Percentiles rank a stretch among this genome's conserved stretches.
phyloP scores from a whole-genome alignment of 2,329 filamentous ascomycete genomes.

The Xylaria sp. region DNA sequence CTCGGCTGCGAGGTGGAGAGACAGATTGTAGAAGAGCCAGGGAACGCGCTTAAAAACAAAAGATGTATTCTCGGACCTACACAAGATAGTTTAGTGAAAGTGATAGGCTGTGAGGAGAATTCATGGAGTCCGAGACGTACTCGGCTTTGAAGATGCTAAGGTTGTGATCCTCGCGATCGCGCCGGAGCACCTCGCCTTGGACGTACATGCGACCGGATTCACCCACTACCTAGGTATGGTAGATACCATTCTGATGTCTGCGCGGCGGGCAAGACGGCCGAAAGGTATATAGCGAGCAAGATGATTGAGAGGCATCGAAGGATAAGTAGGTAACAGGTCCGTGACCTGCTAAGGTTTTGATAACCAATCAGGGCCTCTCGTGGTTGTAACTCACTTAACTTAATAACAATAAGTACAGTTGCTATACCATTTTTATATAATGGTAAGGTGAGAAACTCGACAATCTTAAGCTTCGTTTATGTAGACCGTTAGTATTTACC shows the following conservation, averaged over 20 bases:
- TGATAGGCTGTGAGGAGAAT: conserved; percentile 17
- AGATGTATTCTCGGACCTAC: conserved; percentile 40
- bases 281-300: conserved; percentile 12
- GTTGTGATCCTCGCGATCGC: conserved; percentile 31
- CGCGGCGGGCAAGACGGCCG: conserved; percentile 8
- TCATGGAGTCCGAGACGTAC: conserved; percentile 39
- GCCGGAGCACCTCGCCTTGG: conserved; percentile 40
- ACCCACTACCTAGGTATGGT: conserved; percentile 43
- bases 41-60: conserved; percentile 44
- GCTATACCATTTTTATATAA: no score
- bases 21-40: conserved; percentile 41
- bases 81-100: conserved; percentile 25
- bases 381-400: no score
- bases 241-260: conserved; percentile 42
- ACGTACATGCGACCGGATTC: conserved; percentile 46
- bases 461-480: neutral
- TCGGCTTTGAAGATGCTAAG: conserved; percentile 43
- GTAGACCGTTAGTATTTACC: neutral
- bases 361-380: no score
- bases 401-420: no score
- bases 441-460: no score
- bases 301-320: conserved; percentile 16
- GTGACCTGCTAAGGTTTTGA: no score
- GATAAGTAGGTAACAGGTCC: no score
- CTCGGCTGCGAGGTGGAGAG: conserved; percentile 41